Percentiles rank a stretch among this genome's conserved stretches.
phyloP scores from a whole-genome alignment of 345 rosid species.

The Acer yangbiense region DNA sequence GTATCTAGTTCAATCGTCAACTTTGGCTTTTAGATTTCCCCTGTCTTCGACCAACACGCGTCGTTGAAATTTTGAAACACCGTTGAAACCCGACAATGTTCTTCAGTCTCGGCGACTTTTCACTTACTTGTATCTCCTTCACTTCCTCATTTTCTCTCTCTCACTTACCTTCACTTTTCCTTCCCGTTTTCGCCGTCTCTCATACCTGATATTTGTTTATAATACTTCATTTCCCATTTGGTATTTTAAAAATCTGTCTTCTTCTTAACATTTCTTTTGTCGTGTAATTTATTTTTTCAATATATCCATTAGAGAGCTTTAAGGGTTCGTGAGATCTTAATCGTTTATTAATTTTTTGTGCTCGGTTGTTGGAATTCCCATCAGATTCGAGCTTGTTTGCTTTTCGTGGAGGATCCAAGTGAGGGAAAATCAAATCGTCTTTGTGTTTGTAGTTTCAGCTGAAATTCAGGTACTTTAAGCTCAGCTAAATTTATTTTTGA shows the following conservation, averaged over 20 bases:
- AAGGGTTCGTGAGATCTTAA: background rate
- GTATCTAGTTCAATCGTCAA: background rate
- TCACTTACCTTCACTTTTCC: background rate
- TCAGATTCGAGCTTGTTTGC: background rate
- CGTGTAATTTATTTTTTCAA: background rate
- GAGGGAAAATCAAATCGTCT: background rate
- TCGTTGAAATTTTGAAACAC: slow-evolving; percentile 6
- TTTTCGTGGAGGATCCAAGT: slow-evolving; percentile 8
- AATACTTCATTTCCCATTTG: too few species aligned
- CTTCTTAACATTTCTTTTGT: background rate
- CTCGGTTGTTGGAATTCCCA: background rate
- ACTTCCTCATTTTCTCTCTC: background rate
- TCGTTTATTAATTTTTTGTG: background rate
- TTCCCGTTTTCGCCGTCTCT: too few species aligned
- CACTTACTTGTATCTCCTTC: background rate
- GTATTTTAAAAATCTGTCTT: background rate
- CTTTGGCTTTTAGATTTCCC: background rate
- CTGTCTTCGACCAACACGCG: background rate
- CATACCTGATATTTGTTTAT: too few species aligned
- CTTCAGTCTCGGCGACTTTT: background rate
- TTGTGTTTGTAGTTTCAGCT: background rate
- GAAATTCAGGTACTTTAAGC: slow-evolving; percentile 17
- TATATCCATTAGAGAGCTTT: background rate
- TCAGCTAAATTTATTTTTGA: background rate
- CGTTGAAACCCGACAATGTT: background rate